Base-by-base conservation (phyloP, 805 yeast genomes). In the Wickerhamiella australiensis region DNA sequence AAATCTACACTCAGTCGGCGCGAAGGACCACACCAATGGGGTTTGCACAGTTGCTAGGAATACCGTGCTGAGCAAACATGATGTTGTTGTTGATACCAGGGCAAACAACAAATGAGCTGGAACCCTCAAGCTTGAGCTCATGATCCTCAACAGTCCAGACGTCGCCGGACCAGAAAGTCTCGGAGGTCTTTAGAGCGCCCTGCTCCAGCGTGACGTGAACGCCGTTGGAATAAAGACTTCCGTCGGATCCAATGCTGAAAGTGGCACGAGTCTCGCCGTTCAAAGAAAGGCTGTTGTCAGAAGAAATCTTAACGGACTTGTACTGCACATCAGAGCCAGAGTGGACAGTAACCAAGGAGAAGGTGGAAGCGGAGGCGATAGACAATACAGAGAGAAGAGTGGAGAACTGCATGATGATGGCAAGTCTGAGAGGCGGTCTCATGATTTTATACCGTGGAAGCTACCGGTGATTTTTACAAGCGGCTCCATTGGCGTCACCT, bases 251-350 rank as follows among this genome's bases (percentile, higher is more conserved):
- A 12, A 43, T 23, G 26, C 18, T 21, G 38, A 43, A 21, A 22
- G 27, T 15, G 20, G 18, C 29, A 13, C 18, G 26, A n/a, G 46
- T 29, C 27, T 43, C 46, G 21, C 46, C 46, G 38, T 43, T 43
- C 37, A 31, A 22, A 12, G 46, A 43, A 20, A 43, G 38, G 23
- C 18, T 23, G 27, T 20, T 20, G 22, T 43, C 33, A 33, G 33
- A 22, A 25, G 46, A 17, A 15, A 43, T 21, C 38, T 43, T 43
- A 27, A 43, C 27, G 38, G 46, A 11, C 21, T 13, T 3, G 38
- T 31, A 31, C 29, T 43, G 46, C 20, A 9, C 18, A 9, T 43
- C 38, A n/a, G 38, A 29, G 17, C 46, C 46, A 31, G 46, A 43
- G 46, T 29, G 38, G 27, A 31, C 21, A 27, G 38, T 43, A 12